phyloP scores from a whole-genome alignment of 345 rosid genomes.

The Eucalyptus cladocalyx region DNA sequence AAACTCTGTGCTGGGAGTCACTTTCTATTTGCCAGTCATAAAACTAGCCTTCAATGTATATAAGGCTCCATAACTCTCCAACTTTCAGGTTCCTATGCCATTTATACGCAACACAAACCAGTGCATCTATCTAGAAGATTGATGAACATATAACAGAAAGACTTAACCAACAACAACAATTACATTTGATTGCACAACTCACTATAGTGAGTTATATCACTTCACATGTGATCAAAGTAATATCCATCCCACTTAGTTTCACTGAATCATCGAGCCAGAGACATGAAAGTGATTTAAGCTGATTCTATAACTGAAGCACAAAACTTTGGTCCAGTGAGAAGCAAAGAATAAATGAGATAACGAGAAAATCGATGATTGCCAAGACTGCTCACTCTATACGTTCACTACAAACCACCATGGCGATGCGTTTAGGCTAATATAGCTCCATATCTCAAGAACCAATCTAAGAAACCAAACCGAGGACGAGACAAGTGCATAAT shows the following conservation, averaged over 20 bases:
- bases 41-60: neutral
- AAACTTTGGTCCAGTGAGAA: neutral
- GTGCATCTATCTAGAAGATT: neutral
- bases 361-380: neutral
- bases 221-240: neutral
- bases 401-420: neutral
- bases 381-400: neutral
- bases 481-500: neutral
- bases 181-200: neutral
- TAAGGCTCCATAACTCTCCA: neutral
- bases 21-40: neutral
- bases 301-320: neutral
- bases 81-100: neutral
- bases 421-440: neutral
- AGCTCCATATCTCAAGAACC: neutral
- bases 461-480: neutral
- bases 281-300: neutral
- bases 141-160: neutral
- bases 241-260: neutral
- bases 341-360: neutral
- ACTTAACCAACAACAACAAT: neutral
- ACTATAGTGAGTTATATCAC: neutral
- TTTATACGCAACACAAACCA: neutral
- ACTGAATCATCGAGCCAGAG: neutral
- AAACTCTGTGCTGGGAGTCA: neutral